Evolutionary conservation across 2,329 filamentous ascomycete species (phyloP).

Genomic region (Fusarium fracticaudum): DNA sequence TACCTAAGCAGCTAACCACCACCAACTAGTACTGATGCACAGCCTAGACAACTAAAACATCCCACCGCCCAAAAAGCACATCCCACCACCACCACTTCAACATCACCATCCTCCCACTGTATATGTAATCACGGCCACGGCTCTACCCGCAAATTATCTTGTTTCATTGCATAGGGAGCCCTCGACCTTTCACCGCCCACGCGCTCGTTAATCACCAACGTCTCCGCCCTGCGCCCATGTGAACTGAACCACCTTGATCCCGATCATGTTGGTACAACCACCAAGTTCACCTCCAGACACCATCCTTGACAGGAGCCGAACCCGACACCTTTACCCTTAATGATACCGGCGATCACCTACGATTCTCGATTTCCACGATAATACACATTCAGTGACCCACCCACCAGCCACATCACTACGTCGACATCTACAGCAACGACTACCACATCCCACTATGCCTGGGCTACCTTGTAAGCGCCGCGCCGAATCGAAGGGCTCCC

Average conservation of each 20-base stretch:
- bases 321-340: conserved; percentile 47
- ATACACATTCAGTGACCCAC: conserved; percentile 11
- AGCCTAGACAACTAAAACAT: conserved; percentile 19
- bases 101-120: conserved; percentile 1
- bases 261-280: conserved; percentile 56
- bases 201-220: conserved; percentile 5
- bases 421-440: conserved; percentile 1
- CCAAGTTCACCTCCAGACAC: conserved; percentile 48
- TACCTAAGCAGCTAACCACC: conserved; percentile 7
- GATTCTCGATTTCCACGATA: conserved; percentile 12
- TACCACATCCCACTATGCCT: conserved; percentile 57
- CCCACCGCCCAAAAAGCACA: conserved; percentile 35
- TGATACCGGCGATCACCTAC: conserved; percentile 54
- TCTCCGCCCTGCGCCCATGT: conserved; percentile 45
- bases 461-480: conserved; percentile 62
- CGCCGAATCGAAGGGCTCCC: neutral
- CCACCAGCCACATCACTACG: neutral
- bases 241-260: conserved; percentile 43
- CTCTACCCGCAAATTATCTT: neutral
- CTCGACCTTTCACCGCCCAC: neutral
- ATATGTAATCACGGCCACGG: conserved; percentile 22
- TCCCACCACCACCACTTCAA: conserved; percentile 5
- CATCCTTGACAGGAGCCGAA: conserved; percentile 50
- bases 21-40: neutral
- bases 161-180: neutral